Conservation (phyloP, 192 early-diverging fungal species). For the Anaeromyces robustus region DNA sequence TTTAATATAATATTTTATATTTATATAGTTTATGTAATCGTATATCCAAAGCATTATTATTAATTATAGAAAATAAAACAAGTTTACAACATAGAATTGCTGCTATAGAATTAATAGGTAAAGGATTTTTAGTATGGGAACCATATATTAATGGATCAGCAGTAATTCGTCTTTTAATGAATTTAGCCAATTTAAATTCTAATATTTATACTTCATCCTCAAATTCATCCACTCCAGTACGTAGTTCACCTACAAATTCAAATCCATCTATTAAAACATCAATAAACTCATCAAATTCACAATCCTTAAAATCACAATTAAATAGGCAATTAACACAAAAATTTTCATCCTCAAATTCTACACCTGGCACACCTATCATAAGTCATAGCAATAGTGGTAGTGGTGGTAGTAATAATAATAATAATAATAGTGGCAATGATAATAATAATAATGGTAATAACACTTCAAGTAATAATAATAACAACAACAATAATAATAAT, state of each 20-base stretch:
- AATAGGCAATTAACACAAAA: too few species aligned
- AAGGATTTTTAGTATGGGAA: constrained; percentile 61
- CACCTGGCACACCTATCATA: too few species aligned
- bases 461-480: too few species aligned
- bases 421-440: too few species aligned
- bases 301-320: too few species aligned
- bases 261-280: constrained; percentile 19
- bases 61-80: constrained; percentile 36
- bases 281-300: constrained; percentile 5
- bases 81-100: constrained; percentile 27
- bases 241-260: neutral
- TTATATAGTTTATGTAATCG: constrained; percentile 48
- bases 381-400: too few species aligned
- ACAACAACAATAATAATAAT: neutral
- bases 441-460: too few species aligned
- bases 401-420: too few species aligned
- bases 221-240: neutral
- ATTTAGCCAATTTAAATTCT: neutral
- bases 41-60: constrained; percentile 48
- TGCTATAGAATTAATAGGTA: constrained; percentile 55
- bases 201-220: neutral
- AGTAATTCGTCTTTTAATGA: neutral
- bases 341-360: too few species aligned
- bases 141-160: constrained; percentile 47
- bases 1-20: constrained; percentile 12